Conservation (phyloP, 176 grass and related monocot genomes). For the Pharus latifolius region DNA sequence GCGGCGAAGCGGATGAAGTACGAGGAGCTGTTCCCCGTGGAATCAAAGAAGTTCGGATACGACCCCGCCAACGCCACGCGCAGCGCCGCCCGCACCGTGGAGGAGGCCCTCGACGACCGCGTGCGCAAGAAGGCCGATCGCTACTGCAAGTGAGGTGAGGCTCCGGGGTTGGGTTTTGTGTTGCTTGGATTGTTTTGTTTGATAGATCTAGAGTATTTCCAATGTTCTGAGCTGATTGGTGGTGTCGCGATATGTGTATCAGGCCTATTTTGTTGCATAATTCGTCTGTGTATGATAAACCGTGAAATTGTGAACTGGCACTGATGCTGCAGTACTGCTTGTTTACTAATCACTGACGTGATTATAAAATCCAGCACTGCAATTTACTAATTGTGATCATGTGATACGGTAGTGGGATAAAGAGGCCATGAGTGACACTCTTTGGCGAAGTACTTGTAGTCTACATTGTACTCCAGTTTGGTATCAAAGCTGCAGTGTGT, state of each 20-base stretch:
- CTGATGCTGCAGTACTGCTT: background rate
- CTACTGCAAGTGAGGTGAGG: constrained; percentile 91
- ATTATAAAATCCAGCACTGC: too few relatives aligned
- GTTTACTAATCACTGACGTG: background rate
- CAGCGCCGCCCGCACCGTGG: constrained; percentile 34
- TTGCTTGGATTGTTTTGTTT: background rate
- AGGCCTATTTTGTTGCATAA: background rate
- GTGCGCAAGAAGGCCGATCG: constrained; percentile 96
- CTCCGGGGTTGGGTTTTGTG: constrained; percentile 32
- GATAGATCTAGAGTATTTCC: background rate
- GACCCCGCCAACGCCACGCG: constrained; percentile 72
- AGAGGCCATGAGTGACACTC: too few relatives aligned
- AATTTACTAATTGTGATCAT: too few relatives aligned
- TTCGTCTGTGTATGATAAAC: background rate
- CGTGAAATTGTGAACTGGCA: background rate
- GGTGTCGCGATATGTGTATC: background rate
- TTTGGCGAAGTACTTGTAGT: too few relatives aligned
- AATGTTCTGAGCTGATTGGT: background rate
- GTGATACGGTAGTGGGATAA: too few relatives aligned
- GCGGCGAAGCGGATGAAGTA: constrained; percentile 96
- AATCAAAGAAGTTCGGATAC: constrained; percentile 81
- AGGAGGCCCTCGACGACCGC: constrained; percentile 85
- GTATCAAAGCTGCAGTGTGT: background rate
- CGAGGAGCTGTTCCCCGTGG: constrained; percentile 94
- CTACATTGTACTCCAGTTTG: background rate